Conservation (phyloP, 2,329 filamentous ascomycete species). For the Alternaria solani region DNA sequence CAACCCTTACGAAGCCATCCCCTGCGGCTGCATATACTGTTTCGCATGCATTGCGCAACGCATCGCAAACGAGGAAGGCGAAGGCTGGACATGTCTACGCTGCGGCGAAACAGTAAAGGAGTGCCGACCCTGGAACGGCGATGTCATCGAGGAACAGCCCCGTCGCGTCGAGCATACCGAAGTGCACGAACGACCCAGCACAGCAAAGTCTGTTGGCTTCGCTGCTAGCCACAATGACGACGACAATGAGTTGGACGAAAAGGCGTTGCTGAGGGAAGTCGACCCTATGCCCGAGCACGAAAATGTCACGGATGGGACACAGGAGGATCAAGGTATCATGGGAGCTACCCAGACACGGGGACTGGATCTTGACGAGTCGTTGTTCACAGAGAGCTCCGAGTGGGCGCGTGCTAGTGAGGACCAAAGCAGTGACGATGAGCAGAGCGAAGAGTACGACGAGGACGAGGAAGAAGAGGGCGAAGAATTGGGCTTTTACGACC, state of each 20-base stretch:
- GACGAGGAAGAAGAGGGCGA: conserved; percentile 50
- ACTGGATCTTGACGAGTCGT: conserved; percentile 38
- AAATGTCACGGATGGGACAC: conserved; percentile 1
- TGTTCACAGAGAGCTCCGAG: conserved; percentile 46
- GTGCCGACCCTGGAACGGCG: conserved; percentile 90
- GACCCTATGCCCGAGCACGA: conserved; percentile 46
- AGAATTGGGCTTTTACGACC: conserved; percentile 33
- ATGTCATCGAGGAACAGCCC: conserved; percentile 70
- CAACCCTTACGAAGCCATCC: conserved; percentile 90
- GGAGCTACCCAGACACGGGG: conserved; percentile 32
- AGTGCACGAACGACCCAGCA: conserved; percentile 10
- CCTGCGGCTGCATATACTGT: conserved; percentile 93
- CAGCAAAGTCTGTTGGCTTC: conserved; percentile 30
- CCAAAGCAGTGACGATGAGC: conserved; percentile 31
- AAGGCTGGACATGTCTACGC: conserved; percentile 89
- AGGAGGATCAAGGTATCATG: conserved; percentile 11
- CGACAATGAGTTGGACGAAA: conserved; percentile 14
- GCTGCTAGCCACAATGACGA: conserved; percentile 17
- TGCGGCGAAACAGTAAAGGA: conserved; percentile 85
- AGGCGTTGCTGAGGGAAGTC: conserved; percentile 34
- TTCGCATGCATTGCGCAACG: conserved; percentile 93
- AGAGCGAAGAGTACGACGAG: conserved; percentile 38
- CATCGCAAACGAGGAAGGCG: conserved; percentile 90
- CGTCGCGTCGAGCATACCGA: not conserved
- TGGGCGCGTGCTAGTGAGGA: conserved; percentile 48